Evolutionary conservation across 768 basidiomycete genomes (phyloP).

Genomic region (Boletus tomentosulus): DNA sequence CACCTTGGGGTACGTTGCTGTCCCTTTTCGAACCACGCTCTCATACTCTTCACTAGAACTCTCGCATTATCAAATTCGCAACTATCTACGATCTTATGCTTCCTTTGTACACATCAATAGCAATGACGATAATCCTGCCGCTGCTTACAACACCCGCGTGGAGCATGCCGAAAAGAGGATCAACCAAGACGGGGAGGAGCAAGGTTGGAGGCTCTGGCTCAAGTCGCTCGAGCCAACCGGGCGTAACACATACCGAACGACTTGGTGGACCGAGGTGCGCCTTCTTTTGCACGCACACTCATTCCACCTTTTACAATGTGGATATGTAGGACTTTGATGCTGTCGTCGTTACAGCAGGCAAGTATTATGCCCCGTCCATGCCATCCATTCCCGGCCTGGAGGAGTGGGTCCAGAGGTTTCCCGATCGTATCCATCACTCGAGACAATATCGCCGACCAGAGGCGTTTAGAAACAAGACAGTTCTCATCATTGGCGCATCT

Average conservation of each 20-base stretch:
- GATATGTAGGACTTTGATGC: slow-evolving; percentile 12
- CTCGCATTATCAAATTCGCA: too few relatives aligned
- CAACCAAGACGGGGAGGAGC: slow-evolving; percentile 26
- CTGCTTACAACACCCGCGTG: slow-evolving; percentile 46
- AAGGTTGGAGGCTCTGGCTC: slow-evolving; percentile 35
- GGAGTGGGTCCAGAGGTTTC: slow-evolving; percentile 25
- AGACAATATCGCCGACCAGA: slow-evolving; percentile 42
- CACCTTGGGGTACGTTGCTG: too few relatives aligned
- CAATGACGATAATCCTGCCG: slow-evolving; percentile 37
- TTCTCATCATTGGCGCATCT: slow-evolving; percentile 38
- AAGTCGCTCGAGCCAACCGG: slow-evolving; percentile 28
- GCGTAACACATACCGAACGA: slow-evolving; percentile 23
- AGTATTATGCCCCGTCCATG: slow-evolving; percentile 11
- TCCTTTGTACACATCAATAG: slow-evolving; percentile 40
- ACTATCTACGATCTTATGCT: slow-evolving; percentile 41
- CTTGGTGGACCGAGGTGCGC: slow-evolving; percentile 25
- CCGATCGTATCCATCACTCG: slow-evolving; percentile 35
- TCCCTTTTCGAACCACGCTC: too few relatives aligned
- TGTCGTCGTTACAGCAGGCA: slow-evolving; percentile 12
- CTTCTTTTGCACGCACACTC: background rate
- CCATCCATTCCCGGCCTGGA: slow-evolving; percentile 12
- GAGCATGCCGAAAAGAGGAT: slow-evolving; percentile 40
- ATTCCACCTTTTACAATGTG: background rate
- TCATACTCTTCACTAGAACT: too few relatives aligned
- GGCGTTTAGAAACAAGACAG: slow-evolving; percentile 33